phyloP scores from a whole-genome alignment of 2,329 filamentous ascomycete genomes.

The Zymoseptoria pseudotritici region DNA sequence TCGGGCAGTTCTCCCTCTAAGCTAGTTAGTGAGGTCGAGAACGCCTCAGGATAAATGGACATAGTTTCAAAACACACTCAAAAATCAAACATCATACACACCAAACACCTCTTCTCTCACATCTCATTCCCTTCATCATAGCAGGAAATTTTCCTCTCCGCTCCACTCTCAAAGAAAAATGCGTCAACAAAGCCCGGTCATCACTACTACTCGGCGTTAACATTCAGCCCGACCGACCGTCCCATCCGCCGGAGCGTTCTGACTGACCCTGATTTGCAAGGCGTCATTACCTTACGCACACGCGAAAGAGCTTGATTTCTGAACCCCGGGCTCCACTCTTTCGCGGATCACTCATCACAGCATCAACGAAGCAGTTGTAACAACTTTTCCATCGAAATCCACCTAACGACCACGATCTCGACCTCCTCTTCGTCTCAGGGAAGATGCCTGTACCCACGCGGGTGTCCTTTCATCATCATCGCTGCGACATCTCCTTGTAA shows the following conservation, averaged over 20 bases:
- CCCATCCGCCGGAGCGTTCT: neutral
- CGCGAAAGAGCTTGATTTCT: neutral
- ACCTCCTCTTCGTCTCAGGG: too few species aligned
- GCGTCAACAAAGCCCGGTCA: neutral
- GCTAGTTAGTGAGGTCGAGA: slow-evolving; percentile 5
- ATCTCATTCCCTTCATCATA: neutral
- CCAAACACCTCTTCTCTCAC: neutral
- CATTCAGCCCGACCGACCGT: neutral
- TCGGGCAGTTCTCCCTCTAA: slow-evolving; percentile 13
- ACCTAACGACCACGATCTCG: too few species aligned
- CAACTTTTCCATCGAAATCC: too few species aligned
- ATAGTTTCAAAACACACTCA: neutral
- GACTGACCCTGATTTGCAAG: neutral
- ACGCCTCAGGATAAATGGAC: slow-evolving; percentile 3
- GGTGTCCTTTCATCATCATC: too few species aligned
- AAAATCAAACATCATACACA: neutral
- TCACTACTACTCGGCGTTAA: neutral
- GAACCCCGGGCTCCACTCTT: neutral
- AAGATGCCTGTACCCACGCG: too few species aligned
- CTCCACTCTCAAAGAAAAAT: neutral
- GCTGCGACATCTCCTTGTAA: too few species aligned
- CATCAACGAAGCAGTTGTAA: too few species aligned
- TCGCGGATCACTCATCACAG: too few species aligned
- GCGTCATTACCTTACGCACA: neutral
- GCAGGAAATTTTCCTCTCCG: neutral